Evolutionary conservation across 768 basidiomycete genomes (phyloP), one percentile per base, ranked within the genome.

Genomic region (Crassisporium funariophilum): DNA sequence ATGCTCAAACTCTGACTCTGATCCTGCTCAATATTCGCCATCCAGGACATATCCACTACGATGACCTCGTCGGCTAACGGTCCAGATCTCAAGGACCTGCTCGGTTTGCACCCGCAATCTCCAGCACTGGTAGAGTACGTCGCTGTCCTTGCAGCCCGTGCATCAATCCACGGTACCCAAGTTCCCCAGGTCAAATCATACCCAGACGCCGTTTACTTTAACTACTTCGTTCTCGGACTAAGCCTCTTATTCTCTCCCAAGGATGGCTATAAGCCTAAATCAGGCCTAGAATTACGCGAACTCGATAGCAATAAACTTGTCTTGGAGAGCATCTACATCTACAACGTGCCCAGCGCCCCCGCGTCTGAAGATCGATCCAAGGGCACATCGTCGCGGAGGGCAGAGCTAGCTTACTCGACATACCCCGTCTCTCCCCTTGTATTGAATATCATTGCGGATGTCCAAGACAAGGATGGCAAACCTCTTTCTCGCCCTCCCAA

Each of bases 181-280:
- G 22, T 54, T n/a, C 84, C 89, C 23, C 79, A 89, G 55, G 69
- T 92, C 65, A 92, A 90, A 62, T 72, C 82, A 0, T 94, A 91
- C 63, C 62, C 89, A 21, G 91, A 97, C 63, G 78, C 79, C 6
- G 82, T 92, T 53, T 98, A 94, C 72, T 79, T 90, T 71, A 95
- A 91, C 64, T 95, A 91, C 70, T 78, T 76, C 59, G 23, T 75
- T 1, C 74, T 95, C 22, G 95, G 95, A 9, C 58, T 95, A 57
- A 95, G 92, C 53, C 68, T 97, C 36, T 79, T 87, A 55, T 95
- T 87, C 70, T 54, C 74, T 17, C 91, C 91, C 4, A 66, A 66
- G 41, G 69, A 77, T 15, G 84, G 81, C 19, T 88, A 88, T 68
- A 81, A 75, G 56, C 84, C 82, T 17, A 65, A 61, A 44, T 59